Conservation (phyloP, 2,329 filamentous ascomycete species). For the Cordyceps fumosorosea region DNA sequence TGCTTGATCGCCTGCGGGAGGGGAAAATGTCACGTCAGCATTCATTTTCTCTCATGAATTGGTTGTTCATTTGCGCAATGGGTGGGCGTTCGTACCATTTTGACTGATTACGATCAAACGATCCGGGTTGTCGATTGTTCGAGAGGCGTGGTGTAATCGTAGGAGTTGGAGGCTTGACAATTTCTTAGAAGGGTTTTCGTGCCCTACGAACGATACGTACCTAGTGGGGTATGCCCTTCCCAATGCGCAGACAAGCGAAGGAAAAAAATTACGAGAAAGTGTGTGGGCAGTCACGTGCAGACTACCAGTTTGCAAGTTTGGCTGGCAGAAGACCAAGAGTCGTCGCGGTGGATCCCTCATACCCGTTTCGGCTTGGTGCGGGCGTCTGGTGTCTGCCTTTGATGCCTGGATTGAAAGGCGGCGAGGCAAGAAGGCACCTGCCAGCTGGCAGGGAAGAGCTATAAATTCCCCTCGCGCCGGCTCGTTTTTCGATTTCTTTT, state of each 20-base stretch:
- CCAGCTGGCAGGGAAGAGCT: slow-evolving; percentile 16
- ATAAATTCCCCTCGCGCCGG: slow-evolving; percentile 25
- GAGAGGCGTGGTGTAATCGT: slow-evolving; percentile 32
- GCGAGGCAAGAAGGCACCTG: slow-evolving; percentile 18
- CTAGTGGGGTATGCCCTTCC: slow-evolving; percentile 23
- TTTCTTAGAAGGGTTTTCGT: slow-evolving; percentile 37
- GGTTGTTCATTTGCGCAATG: background rate
- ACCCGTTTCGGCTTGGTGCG: slow-evolving; percentile 6
- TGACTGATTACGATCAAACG: slow-evolving; percentile 45
- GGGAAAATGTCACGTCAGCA: slow-evolving; percentile 29
- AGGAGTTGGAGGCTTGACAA: slow-evolving; percentile 33
- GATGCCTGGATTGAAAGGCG: slow-evolving; percentile 16
- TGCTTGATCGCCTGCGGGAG: slow-evolving; percentile 85
- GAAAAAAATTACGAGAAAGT: slow-evolving; percentile 14
- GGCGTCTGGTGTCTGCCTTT: slow-evolving; percentile 12
- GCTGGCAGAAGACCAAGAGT: background rate
- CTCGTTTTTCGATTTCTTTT: slow-evolving; percentile 18
- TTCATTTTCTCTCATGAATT: slow-evolving; percentile 16
- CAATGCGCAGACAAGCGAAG: slow-evolving; percentile 11
- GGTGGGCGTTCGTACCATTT: slow-evolving; percentile 18
- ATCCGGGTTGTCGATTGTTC: slow-evolving; percentile 36
- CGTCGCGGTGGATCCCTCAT: background rate
- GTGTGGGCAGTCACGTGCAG: slow-evolving; percentile 19
- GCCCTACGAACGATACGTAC: slow-evolving; percentile 32
- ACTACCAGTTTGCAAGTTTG: background rate